These are phyloP conservation scores for Jaltomata sinuosa DNA, from an alignment of 257 asterid species.

Conservation along the genomic window DNA sequence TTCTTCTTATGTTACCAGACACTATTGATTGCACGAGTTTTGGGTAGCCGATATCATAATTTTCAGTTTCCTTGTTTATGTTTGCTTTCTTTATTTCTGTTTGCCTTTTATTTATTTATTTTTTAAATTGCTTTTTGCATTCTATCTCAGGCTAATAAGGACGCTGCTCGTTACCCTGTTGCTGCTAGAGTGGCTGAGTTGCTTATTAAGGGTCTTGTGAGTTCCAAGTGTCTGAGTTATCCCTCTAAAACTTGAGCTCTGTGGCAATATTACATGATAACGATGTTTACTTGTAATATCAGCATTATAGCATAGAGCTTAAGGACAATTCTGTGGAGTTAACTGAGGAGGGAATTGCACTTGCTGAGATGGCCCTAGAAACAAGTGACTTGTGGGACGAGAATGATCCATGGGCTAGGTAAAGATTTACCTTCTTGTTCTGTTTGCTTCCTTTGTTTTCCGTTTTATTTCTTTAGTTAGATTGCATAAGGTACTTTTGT, in stretches of 20 bases:
- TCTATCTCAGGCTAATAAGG: constrained; percentile 55
- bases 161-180: constrained; percentile 92
- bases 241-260: neutral
- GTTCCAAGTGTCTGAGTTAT: constrained; percentile 13
- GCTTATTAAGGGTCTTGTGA: constrained; percentile 63
- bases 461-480: neutral
- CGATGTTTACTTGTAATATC: constrained; percentile 14
- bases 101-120: neutral
- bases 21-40: neutral
- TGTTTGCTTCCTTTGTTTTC: neutral
- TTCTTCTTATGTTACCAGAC: neutral
- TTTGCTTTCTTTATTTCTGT: neutral
- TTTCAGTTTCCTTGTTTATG: neutral
- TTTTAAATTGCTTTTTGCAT: neutral
- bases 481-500: neutral
- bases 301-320: constrained; percentile 91
- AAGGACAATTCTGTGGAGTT: constrained; percentile 93
- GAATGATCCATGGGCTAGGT: constrained; percentile 99
- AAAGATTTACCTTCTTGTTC: constrained; percentile 11
- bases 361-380: constrained; percentile 95
- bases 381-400: constrained; percentile 97
- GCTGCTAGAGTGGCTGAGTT: constrained; percentile 92
- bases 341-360: constrained; percentile 80
- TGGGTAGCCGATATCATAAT: neutral
- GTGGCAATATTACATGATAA: neutral